Conservation (phyloP, 2,329 filamentous ascomycete genomes). For the Sclerotinia trifoliorum region DNA sequence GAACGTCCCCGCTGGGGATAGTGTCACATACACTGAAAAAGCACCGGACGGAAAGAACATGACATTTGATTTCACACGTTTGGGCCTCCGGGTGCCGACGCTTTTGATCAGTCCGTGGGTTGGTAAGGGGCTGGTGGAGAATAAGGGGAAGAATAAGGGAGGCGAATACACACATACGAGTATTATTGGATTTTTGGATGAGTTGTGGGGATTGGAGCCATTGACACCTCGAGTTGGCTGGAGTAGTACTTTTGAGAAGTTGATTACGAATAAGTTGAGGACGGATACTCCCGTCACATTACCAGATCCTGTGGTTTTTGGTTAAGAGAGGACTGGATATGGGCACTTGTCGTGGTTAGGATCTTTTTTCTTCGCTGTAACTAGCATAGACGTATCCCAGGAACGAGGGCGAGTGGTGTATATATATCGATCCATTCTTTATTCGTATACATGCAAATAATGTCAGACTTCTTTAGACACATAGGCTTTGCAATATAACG, state of each 20-base stretch:
- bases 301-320: slow-evolving; percentile 30
- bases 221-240: slow-evolving; percentile 33
- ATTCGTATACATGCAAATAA: not conserved
- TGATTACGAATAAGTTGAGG: slow-evolving; percentile 33
- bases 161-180: slow-evolving; percentile 48
- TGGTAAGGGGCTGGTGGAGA: slow-evolving; percentile 44
- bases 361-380: not conserved
- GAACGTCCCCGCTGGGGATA: slow-evolving; percentile 43
- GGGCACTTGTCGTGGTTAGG: not conserved
- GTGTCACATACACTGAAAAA: slow-evolving; percentile 41
- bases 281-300: slow-evolving; percentile 32
- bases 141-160: slow-evolving; percentile 40
- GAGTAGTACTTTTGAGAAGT: slow-evolving; percentile 33
- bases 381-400: not conserved
- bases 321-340: slow-evolving; percentile 1
- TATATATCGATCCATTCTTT: not conserved
- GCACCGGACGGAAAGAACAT: slow-evolving; percentile 41
- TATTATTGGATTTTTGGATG: slow-evolving; percentile 45
- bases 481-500: not conserved
- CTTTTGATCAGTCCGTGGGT: slow-evolving; percentile 48
- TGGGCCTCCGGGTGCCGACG: slow-evolving; percentile 47
- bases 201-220: slow-evolving; percentile 43
- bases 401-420: not conserved
- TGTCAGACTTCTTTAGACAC: too few relatives aligned
- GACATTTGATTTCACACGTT: slow-evolving; percentile 44